Percentiles rank a stretch among this genome's conserved stretches.
Evolutionary conservation across 2,329 filamentous ascomycete species (phyloP).

Genomic region (Pseudodiploospora longispora): DNA sequence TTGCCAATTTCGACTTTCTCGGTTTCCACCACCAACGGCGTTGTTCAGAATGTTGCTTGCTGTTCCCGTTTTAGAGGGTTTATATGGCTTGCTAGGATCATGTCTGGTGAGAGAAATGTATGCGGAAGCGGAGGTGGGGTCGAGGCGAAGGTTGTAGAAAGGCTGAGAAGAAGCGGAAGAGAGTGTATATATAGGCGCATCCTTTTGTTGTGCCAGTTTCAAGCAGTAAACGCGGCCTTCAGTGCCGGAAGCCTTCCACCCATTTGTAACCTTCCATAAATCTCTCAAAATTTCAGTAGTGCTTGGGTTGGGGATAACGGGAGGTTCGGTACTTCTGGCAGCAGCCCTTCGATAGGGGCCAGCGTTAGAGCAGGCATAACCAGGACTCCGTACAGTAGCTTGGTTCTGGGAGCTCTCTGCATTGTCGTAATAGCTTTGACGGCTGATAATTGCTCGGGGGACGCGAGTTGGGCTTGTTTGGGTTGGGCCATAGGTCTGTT

Average conservation of each 20-base stretch:
- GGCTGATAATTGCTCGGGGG: conserved; percentile 56
- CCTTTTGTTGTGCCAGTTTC: conserved; percentile 45
- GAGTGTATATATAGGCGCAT: conserved; percentile 59
- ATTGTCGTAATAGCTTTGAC: conserved; percentile 46
- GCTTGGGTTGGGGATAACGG: conserved; percentile 40
- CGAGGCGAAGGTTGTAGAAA: conserved; percentile 58
- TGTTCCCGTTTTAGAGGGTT: conserved; percentile 26
- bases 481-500: conserved; percentile 63
- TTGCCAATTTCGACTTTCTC: conserved; percentile 43
- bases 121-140: conserved; percentile 56
- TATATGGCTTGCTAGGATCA: conserved; percentile 52
- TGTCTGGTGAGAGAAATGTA: conserved; percentile 51
- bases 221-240: conserved; percentile 54
- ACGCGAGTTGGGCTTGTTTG: conserved; percentile 56
- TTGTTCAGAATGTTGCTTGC: conserved; percentile 23
- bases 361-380: conserved; percentile 12
- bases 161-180: conserved; percentile 49
- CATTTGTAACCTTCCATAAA: conserved; percentile 63
- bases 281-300: conserved; percentile 54
- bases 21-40: conserved; percentile 19
- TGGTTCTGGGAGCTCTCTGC: conserved; percentile 10
- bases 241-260: conserved; percentile 54
- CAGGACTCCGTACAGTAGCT: conserved; percentile 12
- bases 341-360: conserved; percentile 16
- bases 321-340: conserved; percentile 28